Base-by-base conservation (phyloP, 805 yeast species). In the Ogataea neopini region DNA sequence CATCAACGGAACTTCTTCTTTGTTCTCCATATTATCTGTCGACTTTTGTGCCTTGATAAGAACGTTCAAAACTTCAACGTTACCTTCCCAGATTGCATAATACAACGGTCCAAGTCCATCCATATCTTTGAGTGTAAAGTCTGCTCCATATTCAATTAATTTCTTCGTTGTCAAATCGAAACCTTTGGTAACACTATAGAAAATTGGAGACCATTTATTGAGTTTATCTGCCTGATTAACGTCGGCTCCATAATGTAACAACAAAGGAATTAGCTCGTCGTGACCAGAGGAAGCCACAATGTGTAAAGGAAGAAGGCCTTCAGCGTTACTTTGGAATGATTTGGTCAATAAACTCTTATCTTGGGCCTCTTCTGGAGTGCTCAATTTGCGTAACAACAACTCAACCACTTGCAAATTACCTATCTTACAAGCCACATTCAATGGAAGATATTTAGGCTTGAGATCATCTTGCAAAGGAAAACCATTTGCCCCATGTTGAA, bases 31-130 rank as follows among this genome's bases (percentile, higher is more conserved):
- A 17, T 28, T 33, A 7, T 30, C 17, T 13, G 36, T 14, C 10
- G 20, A 10, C 33, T 51, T 52, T 44, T 54, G 46, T 8, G 61
- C 56, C 13, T 55, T 74, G 15, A 83, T 72, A 38, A 92, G 71
- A 18, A 83, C 83, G 63, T 87, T 84, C 55, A 91, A 69, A 2
- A 89, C 92, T n/a, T 74, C 77, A 23, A 89, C 81, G 60, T 90
- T 92, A 19, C 99, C 98, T 64, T 91, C 97, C 81, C 96, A 88
- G 18, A 91, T 86, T 20, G 97, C 92, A 63, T 92, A 88, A 63
- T 86, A 92, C 39, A 91, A 61, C 0, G 96, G 96, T 44, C 84
- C 79, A 56, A 79, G 77, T 3, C 89, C 86, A 50, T 88, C 87
- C 50, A 86, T 94, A 67, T 94, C 98, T 13, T 80, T 73, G 17